These are phyloP conservation scores for Umbellularia californica DNA, from an alignment of 164 flowering plant species.

Conservation along the genomic window DNA sequence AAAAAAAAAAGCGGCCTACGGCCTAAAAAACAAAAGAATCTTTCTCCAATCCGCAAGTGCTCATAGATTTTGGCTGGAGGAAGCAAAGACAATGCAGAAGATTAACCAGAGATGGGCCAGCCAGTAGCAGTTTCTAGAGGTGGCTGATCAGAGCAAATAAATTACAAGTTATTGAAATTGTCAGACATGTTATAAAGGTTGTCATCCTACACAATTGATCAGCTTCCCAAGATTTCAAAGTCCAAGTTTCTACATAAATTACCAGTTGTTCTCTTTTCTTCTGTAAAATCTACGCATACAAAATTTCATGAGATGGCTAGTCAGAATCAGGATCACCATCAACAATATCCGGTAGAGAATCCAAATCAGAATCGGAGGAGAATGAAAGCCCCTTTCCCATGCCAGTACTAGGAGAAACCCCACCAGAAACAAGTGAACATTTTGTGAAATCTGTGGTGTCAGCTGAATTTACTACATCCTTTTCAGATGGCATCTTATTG, in stretches of 20 bases:
- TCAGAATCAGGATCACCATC: slow-evolving; percentile 53
- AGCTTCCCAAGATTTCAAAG: background rate
- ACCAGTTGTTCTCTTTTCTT: background rate
- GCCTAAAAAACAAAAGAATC: too few species aligned
- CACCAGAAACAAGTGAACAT: background rate
- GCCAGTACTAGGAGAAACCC: background rate
- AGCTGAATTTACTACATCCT: slow-evolving; percentile 4
- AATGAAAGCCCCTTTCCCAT: slow-evolving; percentile 12
- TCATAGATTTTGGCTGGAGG: too few species aligned
- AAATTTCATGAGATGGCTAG: background rate
- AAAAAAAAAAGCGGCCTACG: too few species aligned
- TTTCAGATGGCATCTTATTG: slow-evolving; percentile 4
- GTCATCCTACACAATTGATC: background rate
- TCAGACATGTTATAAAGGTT: too few species aligned
- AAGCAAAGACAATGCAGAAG: too few species aligned
- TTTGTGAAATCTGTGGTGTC: background rate
- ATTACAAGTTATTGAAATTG: too few species aligned
- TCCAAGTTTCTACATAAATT: background rate
- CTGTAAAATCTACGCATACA: background rate
- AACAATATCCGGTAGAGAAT: slow-evolving; percentile 58
- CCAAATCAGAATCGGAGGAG: slow-evolving; percentile 12
- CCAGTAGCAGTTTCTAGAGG: too few species aligned
- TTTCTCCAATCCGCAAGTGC: too few species aligned
- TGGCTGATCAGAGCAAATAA: too few species aligned
- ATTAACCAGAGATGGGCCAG: too few species aligned